Percentiles rank a stretch among this genome's conserved stretches.
These are phyloP conservation scores for Tothia fuscella DNA, from an alignment of 2,329 filamentous ascomycete genomes.

Conservation along the genomic window DNA sequence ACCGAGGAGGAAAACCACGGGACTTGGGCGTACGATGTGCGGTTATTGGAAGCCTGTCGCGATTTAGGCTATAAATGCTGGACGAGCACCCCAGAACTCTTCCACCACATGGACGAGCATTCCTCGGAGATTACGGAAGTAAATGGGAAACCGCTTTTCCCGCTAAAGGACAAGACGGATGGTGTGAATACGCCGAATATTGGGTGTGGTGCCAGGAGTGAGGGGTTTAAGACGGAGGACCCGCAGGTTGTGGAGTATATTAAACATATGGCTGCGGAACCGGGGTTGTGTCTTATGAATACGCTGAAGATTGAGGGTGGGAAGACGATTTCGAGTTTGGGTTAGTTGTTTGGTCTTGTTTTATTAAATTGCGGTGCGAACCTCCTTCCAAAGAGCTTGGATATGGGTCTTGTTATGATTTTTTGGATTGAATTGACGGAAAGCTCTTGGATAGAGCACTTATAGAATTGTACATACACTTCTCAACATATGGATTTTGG, in stretches of 20 bases:
- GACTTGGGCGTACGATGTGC: conserved; percentile 30
- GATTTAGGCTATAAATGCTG: conserved; percentile 24
- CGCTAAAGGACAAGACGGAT: conserved; percentile 10
- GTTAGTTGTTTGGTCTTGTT: no score
- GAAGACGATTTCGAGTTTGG: no score
- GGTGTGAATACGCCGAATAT: conserved; percentile 19
- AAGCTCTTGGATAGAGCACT: no score
- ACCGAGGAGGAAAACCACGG: conserved; percentile 23
- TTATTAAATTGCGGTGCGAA: no score
- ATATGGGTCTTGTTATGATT: no score
- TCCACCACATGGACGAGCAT: conserved; percentile 25
- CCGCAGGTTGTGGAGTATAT: conserved; percentile 18
- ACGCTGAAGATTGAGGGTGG: conserved; percentile 13
- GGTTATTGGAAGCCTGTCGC: conserved; percentile 27
- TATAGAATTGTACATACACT: no score
- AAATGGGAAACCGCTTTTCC: conserved; percentile 11
- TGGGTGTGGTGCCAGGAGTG: conserved; percentile 21
- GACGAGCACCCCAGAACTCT: conserved; percentile 27
- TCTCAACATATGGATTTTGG: no score
- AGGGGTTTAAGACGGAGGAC: conserved; percentile 17
- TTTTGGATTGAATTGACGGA: no score
- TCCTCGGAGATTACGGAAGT: conserved; percentile 20
- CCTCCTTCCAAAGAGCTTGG: no score
- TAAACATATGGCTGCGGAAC: conserved; percentile 16
- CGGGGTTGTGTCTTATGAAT: conserved; percentile 18